Percentiles rank a stretch among this genome's conserved stretches.
phyloP scores from a whole-genome alignment of 306 rosid genomes.

The Acacia melanoxylon region DNA sequence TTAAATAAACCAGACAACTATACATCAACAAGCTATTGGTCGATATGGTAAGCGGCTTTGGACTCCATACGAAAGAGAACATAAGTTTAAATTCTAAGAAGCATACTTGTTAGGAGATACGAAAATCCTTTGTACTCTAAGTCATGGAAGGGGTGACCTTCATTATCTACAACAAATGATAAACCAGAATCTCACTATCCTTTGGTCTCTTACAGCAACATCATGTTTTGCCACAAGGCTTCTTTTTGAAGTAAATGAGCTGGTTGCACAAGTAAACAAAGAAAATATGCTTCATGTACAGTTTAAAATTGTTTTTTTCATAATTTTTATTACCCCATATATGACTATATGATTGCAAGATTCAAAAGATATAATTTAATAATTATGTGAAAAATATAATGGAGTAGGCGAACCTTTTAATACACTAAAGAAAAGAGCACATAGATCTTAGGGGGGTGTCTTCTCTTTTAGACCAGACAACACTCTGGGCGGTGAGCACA shows the following conservation, averaged over 20 bases:
- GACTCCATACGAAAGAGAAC: no score
- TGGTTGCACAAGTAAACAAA: neutral
- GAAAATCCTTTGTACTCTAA: no score
- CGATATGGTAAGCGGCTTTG: rapidly evolving
- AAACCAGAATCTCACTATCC: conserved; percentile 12
- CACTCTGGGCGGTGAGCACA: neutral
- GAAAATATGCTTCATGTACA: neutral
- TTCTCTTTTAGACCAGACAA: neutral
- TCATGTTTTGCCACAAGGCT: conserved; percentile 35
- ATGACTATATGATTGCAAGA: neutral
- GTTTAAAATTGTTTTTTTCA: neutral
- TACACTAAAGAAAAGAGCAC: neutral
- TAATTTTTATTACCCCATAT: no score
- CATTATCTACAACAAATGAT: no score
- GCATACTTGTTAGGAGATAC: rapidly evolving
- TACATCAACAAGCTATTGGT: no score
- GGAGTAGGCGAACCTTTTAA: neutral
- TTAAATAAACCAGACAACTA: no score
- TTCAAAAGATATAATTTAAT: neutral
- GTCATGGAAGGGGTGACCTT: no score
- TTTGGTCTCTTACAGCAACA: neutral
- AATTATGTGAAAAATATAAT: neutral
- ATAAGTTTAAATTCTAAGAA: no score
- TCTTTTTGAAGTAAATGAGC: neutral
- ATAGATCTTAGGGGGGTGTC: conserved; percentile 14